Conservation (phyloP, 2,329 filamentous ascomycete genomes). For the Cordyceps pruinosa region DNA sequence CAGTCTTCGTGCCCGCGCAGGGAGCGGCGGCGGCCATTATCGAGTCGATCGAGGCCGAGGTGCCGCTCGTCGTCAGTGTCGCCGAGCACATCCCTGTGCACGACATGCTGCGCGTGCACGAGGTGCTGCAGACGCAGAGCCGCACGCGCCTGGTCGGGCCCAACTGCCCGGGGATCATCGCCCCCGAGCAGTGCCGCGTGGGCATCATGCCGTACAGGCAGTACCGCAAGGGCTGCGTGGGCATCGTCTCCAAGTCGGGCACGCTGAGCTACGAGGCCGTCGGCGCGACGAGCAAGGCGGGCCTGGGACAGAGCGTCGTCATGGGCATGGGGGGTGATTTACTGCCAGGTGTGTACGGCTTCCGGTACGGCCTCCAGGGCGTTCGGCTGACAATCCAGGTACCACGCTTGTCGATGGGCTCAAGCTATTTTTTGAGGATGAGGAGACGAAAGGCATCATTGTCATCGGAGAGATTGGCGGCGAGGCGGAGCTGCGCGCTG, state of each 20-base stretch:
- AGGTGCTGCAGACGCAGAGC: constrained; percentile 63
- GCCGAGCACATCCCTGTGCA: constrained; percentile 75
- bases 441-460: constrained; percentile 64
- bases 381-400: constrained; percentile 18
- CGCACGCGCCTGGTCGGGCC: constrained; percentile 68
- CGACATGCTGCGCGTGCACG: constrained; percentile 65
- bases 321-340: constrained; percentile 74
- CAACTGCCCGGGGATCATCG: constrained; percentile 77
- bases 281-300: constrained; percentile 64
- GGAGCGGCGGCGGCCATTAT: constrained; percentile 62
- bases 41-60: constrained; percentile 70
- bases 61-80: constrained; percentile 70
- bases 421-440: constrained; percentile 58
- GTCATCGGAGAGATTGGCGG: constrained; percentile 68
- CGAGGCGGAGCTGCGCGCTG: constrained; percentile 61
- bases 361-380: too few species aligned
- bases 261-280: constrained; percentile 77
- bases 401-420: constrained; percentile 67
- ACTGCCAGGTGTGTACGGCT: constrained; percentile 46
- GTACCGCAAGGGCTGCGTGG: constrained; percentile 53
- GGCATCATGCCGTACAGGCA: constrained; percentile 36
- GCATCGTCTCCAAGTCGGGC: constrained; percentile 73
- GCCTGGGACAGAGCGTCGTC: constrained; percentile 69
- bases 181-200: constrained; percentile 56
- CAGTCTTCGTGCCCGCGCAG: constrained; percentile 66